Conservation (phyloP, 2,329 filamentous ascomycete species). For the Trichophyton rubrum region DNA sequence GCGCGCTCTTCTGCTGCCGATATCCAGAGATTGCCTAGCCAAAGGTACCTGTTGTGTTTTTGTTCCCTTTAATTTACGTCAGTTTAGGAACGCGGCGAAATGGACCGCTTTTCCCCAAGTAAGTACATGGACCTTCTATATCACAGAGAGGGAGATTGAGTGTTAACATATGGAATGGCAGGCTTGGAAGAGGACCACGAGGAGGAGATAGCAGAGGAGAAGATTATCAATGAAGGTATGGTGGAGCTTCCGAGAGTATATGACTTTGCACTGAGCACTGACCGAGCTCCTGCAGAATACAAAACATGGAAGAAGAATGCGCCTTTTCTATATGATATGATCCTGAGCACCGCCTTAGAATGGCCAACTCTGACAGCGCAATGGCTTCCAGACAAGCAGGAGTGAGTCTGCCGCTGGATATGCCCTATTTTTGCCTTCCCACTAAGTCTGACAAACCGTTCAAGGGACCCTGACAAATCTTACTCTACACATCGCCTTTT, state of each 20-base stretch:
- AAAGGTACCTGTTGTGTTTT: not conserved
- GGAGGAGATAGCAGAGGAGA: conserved; percentile 66
- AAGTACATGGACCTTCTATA: not conserved
- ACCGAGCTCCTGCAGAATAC: conserved; percentile 53
- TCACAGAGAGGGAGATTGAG: not conserved
- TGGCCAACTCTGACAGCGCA: conserved; percentile 97
- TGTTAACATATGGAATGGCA: not conserved
- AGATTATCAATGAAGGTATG: conserved; percentile 82
- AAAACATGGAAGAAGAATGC: conserved; percentile 99
- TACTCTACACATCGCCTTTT: conserved; percentile 79
- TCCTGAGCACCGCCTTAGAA: conserved; percentile 84
- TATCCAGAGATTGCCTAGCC: not conserved
- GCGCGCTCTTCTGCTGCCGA: not conserved
- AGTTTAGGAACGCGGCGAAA: not conserved
- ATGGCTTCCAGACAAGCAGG: conserved; percentile 93
- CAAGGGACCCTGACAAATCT: conserved; percentile 65
- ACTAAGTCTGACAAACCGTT: conserved; percentile 8
- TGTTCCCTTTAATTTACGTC: not conserved
- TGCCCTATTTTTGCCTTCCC: not conserved
- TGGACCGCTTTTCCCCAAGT: conserved; percentile 7
- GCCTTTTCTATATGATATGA: conserved; percentile 96
- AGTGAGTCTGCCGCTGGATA: conserved; percentile 33
- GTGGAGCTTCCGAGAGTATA: not conserved
- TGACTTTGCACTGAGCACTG: not conserved
- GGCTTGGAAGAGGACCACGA: conserved; percentile 41